phyloP scores from a whole-genome alignment of 1,284 basidiomycete species.

The Tilletia setariae region DNA sequence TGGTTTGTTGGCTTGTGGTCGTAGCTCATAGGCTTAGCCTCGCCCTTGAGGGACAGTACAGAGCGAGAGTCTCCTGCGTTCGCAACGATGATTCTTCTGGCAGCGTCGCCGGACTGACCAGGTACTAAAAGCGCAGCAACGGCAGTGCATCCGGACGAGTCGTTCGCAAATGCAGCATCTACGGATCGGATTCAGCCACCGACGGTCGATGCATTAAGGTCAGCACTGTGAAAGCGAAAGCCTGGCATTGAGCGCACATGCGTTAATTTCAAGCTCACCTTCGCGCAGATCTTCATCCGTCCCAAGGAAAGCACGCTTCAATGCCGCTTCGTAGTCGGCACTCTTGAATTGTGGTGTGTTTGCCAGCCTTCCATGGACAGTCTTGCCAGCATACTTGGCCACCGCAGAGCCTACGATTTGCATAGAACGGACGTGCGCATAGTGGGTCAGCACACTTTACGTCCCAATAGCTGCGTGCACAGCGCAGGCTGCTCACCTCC shows the following conservation, averaged over 20 bases:
- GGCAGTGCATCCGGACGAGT: conserved; percentile 95
- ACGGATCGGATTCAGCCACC: background rate
- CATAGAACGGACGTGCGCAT: background rate
- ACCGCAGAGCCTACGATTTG: conserved; percentile 71
- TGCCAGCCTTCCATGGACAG: conserved; percentile 77
- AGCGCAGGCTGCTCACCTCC: conserved; percentile 67
- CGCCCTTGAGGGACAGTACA: conserved; percentile 80
- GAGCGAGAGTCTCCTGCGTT: conserved; percentile 96
- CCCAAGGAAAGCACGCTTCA: conserved; percentile 85
- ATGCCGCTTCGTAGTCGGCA: conserved; percentile 70
- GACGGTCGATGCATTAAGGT: no score
- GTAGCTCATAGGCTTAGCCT: conserved; percentile 80
- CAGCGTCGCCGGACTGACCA: conserved; percentile 21
- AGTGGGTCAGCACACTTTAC: background rate
- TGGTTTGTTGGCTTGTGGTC: conserved; percentile 95
- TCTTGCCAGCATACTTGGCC: conserved; percentile 83
- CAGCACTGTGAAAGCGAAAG: no score
- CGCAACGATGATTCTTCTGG: conserved; percentile 59
- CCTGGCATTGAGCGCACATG: no score
- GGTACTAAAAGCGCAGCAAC: conserved; percentile 66
- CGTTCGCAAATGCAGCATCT: conserved; percentile 82
- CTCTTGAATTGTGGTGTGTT: conserved; percentile 70
- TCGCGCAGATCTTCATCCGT: conserved; percentile 90
- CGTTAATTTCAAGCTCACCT: conserved; percentile 58
- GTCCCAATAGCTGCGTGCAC: background rate